Evolutionary conservation across 2,329 filamentous ascomycete genomes (phyloP).

Genomic region (Fusarium sp.): DNA sequence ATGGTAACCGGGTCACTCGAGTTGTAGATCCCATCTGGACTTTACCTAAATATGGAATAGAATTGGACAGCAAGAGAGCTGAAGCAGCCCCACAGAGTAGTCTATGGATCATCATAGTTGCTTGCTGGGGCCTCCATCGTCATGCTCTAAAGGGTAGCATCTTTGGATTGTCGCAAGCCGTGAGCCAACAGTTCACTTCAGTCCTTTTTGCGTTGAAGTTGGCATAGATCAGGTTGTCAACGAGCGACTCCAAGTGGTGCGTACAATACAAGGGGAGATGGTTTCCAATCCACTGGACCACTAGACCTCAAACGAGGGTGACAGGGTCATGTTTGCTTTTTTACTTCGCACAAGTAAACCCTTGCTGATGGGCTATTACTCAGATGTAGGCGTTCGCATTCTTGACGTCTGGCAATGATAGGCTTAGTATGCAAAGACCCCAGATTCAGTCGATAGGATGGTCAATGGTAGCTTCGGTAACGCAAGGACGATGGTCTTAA

Average conservation of each 20-base stretch:
- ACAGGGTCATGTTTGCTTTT: constrained; percentile 9
- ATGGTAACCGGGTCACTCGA: constrained; percentile 38
- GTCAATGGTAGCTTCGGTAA: constrained; percentile 7
- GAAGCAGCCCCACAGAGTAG: constrained; percentile 21
- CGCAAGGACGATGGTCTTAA: constrained; percentile 3
- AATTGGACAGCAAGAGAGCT: constrained; percentile 13
- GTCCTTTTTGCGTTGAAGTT: background rate
- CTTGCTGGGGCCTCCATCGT: constrained; percentile 5
- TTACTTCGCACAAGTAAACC: background rate
- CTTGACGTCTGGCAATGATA: background rate
- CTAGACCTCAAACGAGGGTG: constrained; percentile 4
- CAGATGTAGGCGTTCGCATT: background rate
- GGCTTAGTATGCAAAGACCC: background rate
- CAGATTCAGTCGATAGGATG: background rate
- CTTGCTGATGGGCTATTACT: constrained; percentile 16
- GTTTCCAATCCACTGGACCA: constrained; percentile 9
- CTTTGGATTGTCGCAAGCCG: background rate
- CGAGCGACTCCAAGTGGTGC: constrained; percentile 1
- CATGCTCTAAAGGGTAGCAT: constrained; percentile 8
- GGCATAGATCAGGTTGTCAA: constrained; percentile 13
- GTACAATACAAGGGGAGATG: background rate
- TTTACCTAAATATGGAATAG: constrained; percentile 1
- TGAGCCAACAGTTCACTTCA: constrained; percentile 8
- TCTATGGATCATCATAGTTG: constrained; percentile 5
- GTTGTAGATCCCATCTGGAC: constrained; percentile 38